Evolutionary conservation across 179 eudicot genomes (phyloP), one percentile per base, ranked within the genome.

Genomic region (Camellia oleifera): DNA sequence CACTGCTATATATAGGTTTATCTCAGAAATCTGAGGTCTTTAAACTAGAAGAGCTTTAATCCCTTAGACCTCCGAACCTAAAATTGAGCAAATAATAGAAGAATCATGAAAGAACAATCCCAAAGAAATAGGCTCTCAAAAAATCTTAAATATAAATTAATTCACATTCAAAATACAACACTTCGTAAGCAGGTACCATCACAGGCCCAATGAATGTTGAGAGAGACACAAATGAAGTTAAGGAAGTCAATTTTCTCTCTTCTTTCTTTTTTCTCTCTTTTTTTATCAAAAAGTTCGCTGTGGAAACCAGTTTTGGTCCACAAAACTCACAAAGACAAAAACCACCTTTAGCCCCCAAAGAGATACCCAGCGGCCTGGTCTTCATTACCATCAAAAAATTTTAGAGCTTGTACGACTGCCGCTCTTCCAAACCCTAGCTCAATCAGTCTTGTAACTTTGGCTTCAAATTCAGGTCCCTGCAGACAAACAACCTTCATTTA

Each of bases 321-420:
- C 0, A 81, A 18, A 40, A 32, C 66, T 44, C 15, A 0, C 11
- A 74, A 40, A 44, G 3, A 57, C 54, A 44, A 75, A 66, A 75
- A 20, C 74, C 48, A 65, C 72, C 78, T 76, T 87, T 83, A 92
- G 48, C 97, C 91, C 8, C 98, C 99, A 78, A 95, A 95, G 70
- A 95, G 98, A 84, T 87, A 91, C 45, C 90, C 88, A 52, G 99
- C 99, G 4, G 99, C 99, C 85, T 89, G 94, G 15, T 94, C 98
- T 89, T 94, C 98, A 64, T 94, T 93, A 76, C 98, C 96, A 75
- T 90, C 81, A 64, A 74, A 89, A 74, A 93, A 81, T 83, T 91
- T 87, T 11, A 93, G 89, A 76, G 98, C 97, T 78, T 92, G 90
- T 78, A 91, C 76, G 14, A 90, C 97, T 65, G 88, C 85, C 44